phyloP scores from a whole-genome alignment of 2,329 filamentous ascomycete species.

The Zymoseptoria passerinii region DNA sequence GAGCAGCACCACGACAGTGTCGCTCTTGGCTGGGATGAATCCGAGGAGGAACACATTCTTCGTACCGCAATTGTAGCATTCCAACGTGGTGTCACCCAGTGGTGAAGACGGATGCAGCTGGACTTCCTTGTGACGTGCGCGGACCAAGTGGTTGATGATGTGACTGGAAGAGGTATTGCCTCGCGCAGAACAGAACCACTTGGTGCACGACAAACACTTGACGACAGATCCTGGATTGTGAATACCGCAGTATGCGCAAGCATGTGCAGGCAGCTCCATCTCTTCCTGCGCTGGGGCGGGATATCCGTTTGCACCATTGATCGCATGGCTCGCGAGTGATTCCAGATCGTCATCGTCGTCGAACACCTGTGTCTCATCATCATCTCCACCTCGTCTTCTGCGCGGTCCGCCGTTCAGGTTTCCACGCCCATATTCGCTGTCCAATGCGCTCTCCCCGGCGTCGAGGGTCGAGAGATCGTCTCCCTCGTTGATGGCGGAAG shows the following conservation, averaged over 20 bases:
- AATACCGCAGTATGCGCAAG: constrained; percentile 96
- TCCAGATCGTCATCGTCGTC: constrained; percentile 61
- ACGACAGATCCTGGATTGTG: constrained; percentile 93
- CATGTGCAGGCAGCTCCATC: constrained; percentile 77
- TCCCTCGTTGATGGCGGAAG: constrained; percentile 77
- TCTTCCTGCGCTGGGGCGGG: constrained; percentile 60
- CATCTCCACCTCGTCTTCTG: constrained; percentile 72
- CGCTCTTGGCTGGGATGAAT: constrained; percentile 97
- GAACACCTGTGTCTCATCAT: constrained; percentile 75
- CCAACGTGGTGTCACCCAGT: constrained; percentile 88
- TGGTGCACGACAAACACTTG: constrained; percentile 89
- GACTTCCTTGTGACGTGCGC: constrained; percentile 96
- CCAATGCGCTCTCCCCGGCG: constrained; percentile 69
- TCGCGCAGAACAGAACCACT: constrained; percentile 98
- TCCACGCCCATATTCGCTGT: constrained; percentile 48
- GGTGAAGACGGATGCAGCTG: constrained; percentile 90
- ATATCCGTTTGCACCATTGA: constrained; percentile 63
- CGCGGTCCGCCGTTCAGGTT: constrained; percentile 53
- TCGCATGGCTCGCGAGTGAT: constrained; percentile 69
- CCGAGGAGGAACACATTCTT: constrained; percentile 97
- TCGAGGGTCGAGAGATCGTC: constrained; percentile 49
- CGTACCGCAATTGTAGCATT: constrained; percentile 99
- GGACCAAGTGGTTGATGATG: constrained; percentile 95
- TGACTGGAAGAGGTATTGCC: constrained; percentile 95
- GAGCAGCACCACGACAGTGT: constrained; percentile 92